These are phyloP conservation scores for Euptelea pleiosperma DNA, from an alignment of 164 flowering plant species.

Conservation along the genomic window DNA sequence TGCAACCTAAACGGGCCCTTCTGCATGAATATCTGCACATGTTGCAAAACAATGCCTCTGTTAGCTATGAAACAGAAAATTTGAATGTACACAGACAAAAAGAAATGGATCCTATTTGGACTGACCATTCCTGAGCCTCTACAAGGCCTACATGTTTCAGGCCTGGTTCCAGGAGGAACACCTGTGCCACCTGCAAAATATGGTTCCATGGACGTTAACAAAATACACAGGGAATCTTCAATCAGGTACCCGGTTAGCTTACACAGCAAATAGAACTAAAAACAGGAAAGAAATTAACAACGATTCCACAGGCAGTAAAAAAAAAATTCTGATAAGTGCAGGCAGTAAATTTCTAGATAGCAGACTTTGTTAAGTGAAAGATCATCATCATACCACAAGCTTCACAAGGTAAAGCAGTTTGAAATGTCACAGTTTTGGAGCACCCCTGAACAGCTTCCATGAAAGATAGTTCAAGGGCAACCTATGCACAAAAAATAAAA, in stretches of 20 bases:
- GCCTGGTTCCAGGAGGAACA: conserved; percentile 94
- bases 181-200: conserved; percentile 77
- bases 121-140: conserved; percentile 88
- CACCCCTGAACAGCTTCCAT: conserved; percentile 99
- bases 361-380: no score
- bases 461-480: conserved; percentile 69
- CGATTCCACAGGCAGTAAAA: neutral
- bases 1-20: conserved; percentile 71
- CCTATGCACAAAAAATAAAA: conserved; percentile 30
- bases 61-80: conserved; percentile 8
- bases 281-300: no score
- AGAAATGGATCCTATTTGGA: neutral
- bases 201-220: conserved; percentile 5
- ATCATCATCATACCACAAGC: conserved; percentile 76
- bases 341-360: neutral
- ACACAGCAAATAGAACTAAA: neutral
- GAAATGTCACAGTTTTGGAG: conserved; percentile 65
- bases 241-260: neutral
- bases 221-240: neutral
- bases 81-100: neutral
- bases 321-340: neutral
- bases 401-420: conserved; percentile 66
- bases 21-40: conserved; percentile 51
- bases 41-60: conserved; percentile 6
- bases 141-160: conserved; percentile 80